A percentile compares a stretch with the other conserved stretches of the same genome.
These are phyloP conservation scores for Dothideomycetidae sp. DNA, from an alignment of 2,329 filamentous ascomycete species.

Conservation along the genomic window DNA sequence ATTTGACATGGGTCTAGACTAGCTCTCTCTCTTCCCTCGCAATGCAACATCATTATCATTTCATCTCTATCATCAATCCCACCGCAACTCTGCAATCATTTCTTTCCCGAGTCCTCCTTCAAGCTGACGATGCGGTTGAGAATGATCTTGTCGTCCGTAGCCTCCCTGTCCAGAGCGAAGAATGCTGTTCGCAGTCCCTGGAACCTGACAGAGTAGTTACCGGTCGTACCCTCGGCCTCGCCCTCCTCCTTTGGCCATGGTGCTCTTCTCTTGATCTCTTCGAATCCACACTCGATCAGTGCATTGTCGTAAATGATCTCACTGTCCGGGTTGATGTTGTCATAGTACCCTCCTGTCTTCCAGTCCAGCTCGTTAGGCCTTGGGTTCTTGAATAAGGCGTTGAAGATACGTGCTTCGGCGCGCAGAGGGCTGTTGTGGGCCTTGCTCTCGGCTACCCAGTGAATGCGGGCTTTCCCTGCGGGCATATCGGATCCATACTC, in stretches of 20 bases:
- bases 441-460: slow-evolving; percentile 68
- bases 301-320: slow-evolving; percentile 68
- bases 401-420: slow-evolving; percentile 65
- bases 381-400: slow-evolving; percentile 72
- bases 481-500: slow-evolving; percentile 51
- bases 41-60: not conserved
- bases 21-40: not conserved
- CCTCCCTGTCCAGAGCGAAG: slow-evolving; percentile 68
- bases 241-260: slow-evolving; percentile 73
- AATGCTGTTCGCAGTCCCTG: slow-evolving; percentile 84
- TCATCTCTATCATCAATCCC: slow-evolving; percentile 1
- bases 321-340: slow-evolving; percentile 71
- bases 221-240: slow-evolving; percentile 44
- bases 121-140: slow-evolving; percentile 84
- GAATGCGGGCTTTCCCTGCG: slow-evolving; percentile 46
- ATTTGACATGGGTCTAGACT: slow-evolving; percentile 32
- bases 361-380: slow-evolving; percentile 57
- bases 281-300: slow-evolving; percentile 69
- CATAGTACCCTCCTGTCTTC: slow-evolving; percentile 63
- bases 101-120: slow-evolving; percentile 73
- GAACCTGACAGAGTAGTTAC: slow-evolving; percentile 66
- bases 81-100: slow-evolving; percentile 10
- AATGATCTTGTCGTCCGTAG: slow-evolving; percentile 56
- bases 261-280: slow-evolving; percentile 56
- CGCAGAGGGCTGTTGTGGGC: slow-evolving; percentile 44